Base-by-base conservation (phyloP, 202 grass and related monocot genomes). In the Tripidium arundinaceum region DNA sequence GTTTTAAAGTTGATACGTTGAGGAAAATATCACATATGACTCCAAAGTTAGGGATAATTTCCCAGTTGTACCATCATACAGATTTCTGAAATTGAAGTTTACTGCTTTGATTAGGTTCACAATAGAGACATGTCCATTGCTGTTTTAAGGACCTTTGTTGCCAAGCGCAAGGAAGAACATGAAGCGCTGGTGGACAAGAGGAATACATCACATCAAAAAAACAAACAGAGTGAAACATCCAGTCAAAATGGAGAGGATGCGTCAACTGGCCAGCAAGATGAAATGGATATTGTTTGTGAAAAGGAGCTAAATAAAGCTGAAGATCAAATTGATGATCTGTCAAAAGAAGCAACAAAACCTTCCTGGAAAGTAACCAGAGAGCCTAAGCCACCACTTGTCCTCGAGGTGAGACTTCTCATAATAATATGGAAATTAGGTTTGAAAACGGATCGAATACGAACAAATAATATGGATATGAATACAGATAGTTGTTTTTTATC, bases 71-170 rank as follows among this genome's bases (percentile, higher is more conserved):
- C 19, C 33, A 54, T 50, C 13, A 21, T 67, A 36, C 7, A 61
- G 24, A 14, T 79, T 63, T 57, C 7, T 81, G 25, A 38, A 68
- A 68, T 40, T 84, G 21, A 61, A 71, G 11, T 80, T 78, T 84
- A n/a, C 50, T 77, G 28, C 22, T 85, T 83, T 82, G 37, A 75
- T 83, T 90, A 98, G 96, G 90, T 98, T 52, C 87, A 98, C 87
- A 98, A 98, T 54, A 89, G 96, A 84, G 96, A 98, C 31, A 95
- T 98, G 88, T 98, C 92, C 57, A 93, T 98, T 84, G 96, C 92
- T 67, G 77, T 98, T 74, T 85, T 98, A 75, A 91, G 96, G 87
- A 86, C 86, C 66, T 98, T 89, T 67, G 84, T 98, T 64, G 39
- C 61, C 47, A 98, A 93, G 70, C 88, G 88, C 21, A 93, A 95